Base-by-base conservation (phyloP, 2,329 filamentous ascomycete species). In the Aspergillus ustus region DNA sequence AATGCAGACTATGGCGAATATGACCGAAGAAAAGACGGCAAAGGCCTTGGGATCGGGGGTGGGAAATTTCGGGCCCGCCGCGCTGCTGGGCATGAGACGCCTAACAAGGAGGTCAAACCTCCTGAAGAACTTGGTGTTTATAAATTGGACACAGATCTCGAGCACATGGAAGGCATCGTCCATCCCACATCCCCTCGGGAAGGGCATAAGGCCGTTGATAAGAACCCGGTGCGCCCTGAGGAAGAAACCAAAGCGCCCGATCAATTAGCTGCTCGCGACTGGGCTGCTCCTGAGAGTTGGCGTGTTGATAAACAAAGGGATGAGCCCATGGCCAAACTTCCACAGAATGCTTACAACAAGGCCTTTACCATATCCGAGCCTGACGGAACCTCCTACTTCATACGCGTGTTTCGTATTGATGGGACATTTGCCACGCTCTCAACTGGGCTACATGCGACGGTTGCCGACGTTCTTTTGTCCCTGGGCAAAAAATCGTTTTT, bases 241-340 rank as follows among this genome's bases (percentile, higher is more conserved):
- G 74, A 61, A 51, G 74, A 61, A 51, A 53, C n/a, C 9, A 31
- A 37, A n/a, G 8, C 29, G 7, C 19, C 5, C 3, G 59, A 61
- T n/a, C 43, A 75, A 22, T 62, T 70, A 40, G 76, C 80, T 53
- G 78, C 74, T 44, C 88, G 89, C 1, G 87, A 87, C 3, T 99
- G 94, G 94, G 91, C 96, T 75, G 93, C 93, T 3, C 94, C 95
- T 1, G 94, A 98, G 75, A 97, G 93, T 74, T 99, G 95, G 95
- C 93, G 91, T 54, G 94, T 98, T 28, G 91, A 91, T 68, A 89
- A 88, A 61, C 78, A 81, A 44, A 70, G 71, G 44, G 78, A 80
- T 25, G 77, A 79, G 46, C 62, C 73, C n/a, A 68, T 73, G 17
- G 66, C 71, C 20, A 62, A 66, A 34, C 66, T 77, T 25, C 73